Conservation (phyloP, 2,329 filamentous ascomycete genomes). For the Stagonosporopsis tanaceti region DNA sequence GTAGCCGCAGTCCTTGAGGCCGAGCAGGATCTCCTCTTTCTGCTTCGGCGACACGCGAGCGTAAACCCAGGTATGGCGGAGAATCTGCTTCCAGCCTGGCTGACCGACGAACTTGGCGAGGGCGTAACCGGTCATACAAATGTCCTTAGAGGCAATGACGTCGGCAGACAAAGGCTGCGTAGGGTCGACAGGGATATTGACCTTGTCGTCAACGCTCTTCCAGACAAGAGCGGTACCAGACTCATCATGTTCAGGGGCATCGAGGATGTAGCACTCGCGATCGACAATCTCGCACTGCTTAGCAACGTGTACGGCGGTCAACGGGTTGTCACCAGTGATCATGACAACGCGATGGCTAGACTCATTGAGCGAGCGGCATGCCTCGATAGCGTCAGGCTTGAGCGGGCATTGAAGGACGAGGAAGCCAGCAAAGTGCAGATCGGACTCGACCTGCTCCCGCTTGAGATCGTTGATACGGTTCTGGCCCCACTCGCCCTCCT, state of each 20-base stretch:
- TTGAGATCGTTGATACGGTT: conserved; percentile 91
- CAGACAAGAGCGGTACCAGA: conserved; percentile 85
- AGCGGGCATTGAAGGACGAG: conserved; percentile 93
- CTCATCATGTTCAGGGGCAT: conserved; percentile 89
- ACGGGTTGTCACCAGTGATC: conserved; percentile 98
- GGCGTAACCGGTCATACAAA: conserved; percentile 95
- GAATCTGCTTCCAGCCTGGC: conserved; percentile 75
- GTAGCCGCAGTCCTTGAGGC: conserved; percentile 95
- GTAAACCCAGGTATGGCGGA: conserved; percentile 96
- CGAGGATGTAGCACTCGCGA: conserved; percentile 90
- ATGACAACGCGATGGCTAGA: conserved; percentile 98
- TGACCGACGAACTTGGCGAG: conserved; percentile 88
- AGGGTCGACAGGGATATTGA: conserved; percentile 85
- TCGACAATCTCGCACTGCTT: conserved; percentile 97
- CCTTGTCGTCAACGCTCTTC: conserved; percentile 92
- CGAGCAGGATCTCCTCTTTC: conserved; percentile 97
- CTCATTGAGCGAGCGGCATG: conserved; percentile 97
- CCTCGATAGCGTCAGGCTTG: conserved; percentile 93
- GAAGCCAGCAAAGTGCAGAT: conserved; percentile 91
- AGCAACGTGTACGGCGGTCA: conserved; percentile 95
- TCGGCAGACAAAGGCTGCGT: conserved; percentile 79
- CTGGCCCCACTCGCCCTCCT: conserved; percentile 81
- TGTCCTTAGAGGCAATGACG: conserved; percentile 84
- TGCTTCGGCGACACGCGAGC: conserved; percentile 98
- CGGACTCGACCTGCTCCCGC: conserved; percentile 87